phyloP scores from a whole-genome alignment of 2,329 filamentous ascomycete species.

The Microcyclospora tardicrescens region DNA sequence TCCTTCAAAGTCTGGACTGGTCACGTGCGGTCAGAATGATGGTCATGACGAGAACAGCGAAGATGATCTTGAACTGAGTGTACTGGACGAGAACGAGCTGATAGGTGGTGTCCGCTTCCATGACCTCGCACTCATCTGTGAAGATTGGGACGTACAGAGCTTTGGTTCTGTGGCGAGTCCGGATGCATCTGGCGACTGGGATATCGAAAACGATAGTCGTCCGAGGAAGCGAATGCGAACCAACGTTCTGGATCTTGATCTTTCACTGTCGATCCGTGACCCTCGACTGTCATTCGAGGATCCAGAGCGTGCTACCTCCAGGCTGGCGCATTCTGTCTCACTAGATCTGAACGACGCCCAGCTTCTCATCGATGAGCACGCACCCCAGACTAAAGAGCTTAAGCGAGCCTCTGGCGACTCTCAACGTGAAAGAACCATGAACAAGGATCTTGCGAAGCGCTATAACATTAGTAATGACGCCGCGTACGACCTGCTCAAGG shows the following conservation, averaged over 20 bases:
- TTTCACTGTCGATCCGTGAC: slow-evolving; percentile 10
- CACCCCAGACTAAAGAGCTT: slow-evolving; percentile 49
- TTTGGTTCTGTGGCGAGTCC: slow-evolving; percentile 28
- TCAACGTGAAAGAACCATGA: slow-evolving; percentile 55
- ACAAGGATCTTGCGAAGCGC: slow-evolving; percentile 60
- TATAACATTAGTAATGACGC: slow-evolving; percentile 97
- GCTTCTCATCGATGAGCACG: slow-evolving; percentile 67
- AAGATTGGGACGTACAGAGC: slow-evolving; percentile 66
- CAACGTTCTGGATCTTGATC: slow-evolving; percentile 14
- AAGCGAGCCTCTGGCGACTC: slow-evolving; percentile 38
- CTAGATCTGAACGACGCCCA: slow-evolving; percentile 82
- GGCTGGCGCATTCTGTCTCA: slow-evolving; percentile 63
- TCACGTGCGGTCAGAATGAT: slow-evolving; percentile 18
- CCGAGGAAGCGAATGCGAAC: slow-evolving; percentile 56
- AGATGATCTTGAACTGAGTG: slow-evolving; percentile 37
- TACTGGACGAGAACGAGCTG: slow-evolving; percentile 46
- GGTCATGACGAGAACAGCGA: slow-evolving; percentile 38
- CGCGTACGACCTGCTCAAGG: slow-evolving; percentile 88
- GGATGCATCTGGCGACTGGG: slow-evolving; percentile 23
- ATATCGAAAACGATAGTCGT: slow-evolving; percentile 20
- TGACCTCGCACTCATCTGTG: slow-evolving; percentile 73
- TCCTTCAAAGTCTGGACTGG: slow-evolving; percentile 25
- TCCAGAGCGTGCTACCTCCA: slow-evolving; percentile 59
- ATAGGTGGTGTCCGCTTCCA: slow-evolving; percentile 64
- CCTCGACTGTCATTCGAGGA: slow-evolving; percentile 53